These are phyloP conservation scores for Coniella lustricola DNA, from an alignment of 2,329 filamentous ascomycete species.

Conservation along the genomic window DNA sequence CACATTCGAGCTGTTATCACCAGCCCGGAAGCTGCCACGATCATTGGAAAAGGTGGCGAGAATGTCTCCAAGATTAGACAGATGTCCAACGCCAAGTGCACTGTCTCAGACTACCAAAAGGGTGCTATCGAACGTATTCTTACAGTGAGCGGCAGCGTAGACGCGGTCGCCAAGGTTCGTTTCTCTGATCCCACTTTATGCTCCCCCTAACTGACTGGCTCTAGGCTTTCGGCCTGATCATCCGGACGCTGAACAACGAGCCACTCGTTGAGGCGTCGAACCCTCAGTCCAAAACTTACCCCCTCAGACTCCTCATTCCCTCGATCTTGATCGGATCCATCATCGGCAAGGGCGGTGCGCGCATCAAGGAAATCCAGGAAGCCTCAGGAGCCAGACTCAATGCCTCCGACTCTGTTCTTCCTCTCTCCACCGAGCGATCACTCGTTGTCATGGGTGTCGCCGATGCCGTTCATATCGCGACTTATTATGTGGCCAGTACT, in stretches of 20 bases:
- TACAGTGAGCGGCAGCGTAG: constrained; percentile 92
- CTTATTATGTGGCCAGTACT: constrained; percentile 98
- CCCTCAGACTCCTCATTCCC: constrained; percentile 87
- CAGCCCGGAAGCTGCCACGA: constrained; percentile 92
- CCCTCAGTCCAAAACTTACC: constrained; percentile 93
- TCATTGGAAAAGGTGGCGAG: constrained; percentile 97
- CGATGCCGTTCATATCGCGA: constrained; percentile 96
- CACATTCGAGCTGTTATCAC: constrained; percentile 96
- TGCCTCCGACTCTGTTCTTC: constrained; percentile 89
- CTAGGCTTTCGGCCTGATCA: constrained; percentile 93
- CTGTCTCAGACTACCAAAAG: constrained; percentile 95
- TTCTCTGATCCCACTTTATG: constrained; percentile 3
- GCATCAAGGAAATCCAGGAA: constrained; percentile 97
- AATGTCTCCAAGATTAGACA: constrained; percentile 96
- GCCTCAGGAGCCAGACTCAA: constrained; percentile 94
- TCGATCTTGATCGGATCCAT: constrained; percentile 98
- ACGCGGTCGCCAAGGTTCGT: constrained; percentile 89
- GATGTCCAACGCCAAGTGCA: constrained; percentile 95
- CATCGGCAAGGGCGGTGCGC: constrained; percentile 92
- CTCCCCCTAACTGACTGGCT: background rate
- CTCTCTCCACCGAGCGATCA: constrained; percentile 93
- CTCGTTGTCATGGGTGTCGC: constrained; percentile 96
- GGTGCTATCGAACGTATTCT: constrained; percentile 96
- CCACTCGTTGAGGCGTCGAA: constrained; percentile 81
- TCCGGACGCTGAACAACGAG: constrained; percentile 96